Evolutionary conservation across 2,329 filamentous ascomycete genomes (phyloP).

Genomic region (Fusarium hostae): DNA sequence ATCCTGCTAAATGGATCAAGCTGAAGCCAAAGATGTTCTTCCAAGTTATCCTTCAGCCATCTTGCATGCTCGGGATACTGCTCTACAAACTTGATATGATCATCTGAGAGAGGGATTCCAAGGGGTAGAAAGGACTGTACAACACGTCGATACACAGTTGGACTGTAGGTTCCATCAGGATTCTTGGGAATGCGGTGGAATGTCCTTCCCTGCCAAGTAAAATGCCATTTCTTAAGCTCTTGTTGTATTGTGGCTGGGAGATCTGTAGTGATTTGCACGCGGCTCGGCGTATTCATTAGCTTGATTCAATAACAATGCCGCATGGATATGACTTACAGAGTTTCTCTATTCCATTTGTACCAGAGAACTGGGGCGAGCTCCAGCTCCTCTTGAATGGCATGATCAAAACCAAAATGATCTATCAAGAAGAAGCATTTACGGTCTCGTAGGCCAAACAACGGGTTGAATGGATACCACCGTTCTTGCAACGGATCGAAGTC

Average conservation of each 20-base stretch:
- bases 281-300: neutral
- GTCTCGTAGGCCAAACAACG: neutral
- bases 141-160: too few relatives aligned
- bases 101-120: too few relatives aligned
- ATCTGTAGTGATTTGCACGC: neutral
- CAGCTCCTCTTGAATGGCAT: neutral
- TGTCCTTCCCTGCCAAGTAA: neutral
- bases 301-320: neutral
- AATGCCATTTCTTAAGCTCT: neutral
- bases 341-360: neutral
- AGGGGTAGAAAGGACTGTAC: too few relatives aligned
- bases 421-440: neutral
- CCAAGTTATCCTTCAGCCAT: too few relatives aligned
- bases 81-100: too few relatives aligned
- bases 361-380: neutral
- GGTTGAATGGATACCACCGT: neutral
- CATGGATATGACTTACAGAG: neutral
- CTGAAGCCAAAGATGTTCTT: too few relatives aligned
- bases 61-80: too few relatives aligned
- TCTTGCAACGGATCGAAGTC: neutral
- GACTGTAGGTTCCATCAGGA: too few relatives aligned
- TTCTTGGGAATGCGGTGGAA: neutral
- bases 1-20: too few relatives aligned
- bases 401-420: neutral
- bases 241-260: neutral